A percentile compares a stretch with the other conserved stretches of the same genome.
Conservation (phyloP, 2,329 filamentous ascomycete species). For the Acarospora socialis region DNA sequence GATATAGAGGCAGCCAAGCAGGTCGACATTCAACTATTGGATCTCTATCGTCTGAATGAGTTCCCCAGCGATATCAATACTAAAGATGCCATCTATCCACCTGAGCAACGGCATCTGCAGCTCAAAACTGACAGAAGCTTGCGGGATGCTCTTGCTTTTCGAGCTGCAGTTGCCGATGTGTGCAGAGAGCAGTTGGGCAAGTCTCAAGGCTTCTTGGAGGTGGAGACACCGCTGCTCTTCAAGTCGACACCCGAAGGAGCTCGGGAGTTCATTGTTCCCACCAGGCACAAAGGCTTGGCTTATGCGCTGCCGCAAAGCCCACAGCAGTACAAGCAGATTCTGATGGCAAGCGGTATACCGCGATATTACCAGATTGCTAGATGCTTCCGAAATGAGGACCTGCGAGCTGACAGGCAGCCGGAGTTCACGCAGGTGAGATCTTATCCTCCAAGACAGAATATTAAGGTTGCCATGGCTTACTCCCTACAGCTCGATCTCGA, state of each 20-base stretch:
- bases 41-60: slow-evolving; percentile 50
- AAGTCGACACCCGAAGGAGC: slow-evolving; percentile 96
- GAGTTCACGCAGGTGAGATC: slow-evolving; percentile 74
- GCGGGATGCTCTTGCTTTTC: slow-evolving; percentile 53
- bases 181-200: slow-evolving; percentile 40
- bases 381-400: slow-evolving; percentile 91
- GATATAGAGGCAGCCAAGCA: slow-evolving; percentile 21
- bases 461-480: no score
- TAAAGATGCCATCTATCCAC: slow-evolving; percentile 56
- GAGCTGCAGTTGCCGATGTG: slow-evolving; percentile 44
- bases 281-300: slow-evolving; percentile 56
- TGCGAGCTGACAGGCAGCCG: slow-evolving; percentile 81
- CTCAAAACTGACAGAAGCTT: slow-evolving; percentile 60
- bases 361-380: slow-evolving; percentile 86
- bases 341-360: slow-evolving; percentile 78
- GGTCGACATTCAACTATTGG: slow-evolving; percentile 47
- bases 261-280: slow-evolving; percentile 86
- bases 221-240: slow-evolving; percentile 90
- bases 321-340: slow-evolving; percentile 95
- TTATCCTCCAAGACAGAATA: slow-evolving; percentile 1
- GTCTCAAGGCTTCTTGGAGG: slow-evolving; percentile 51
- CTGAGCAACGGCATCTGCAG: slow-evolving; percentile 67
- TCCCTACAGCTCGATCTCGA: slow-evolving; percentile 65
- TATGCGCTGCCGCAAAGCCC: slow-evolving; percentile 94
- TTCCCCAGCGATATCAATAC: slow-evolving; percentile 66